Base-by-base conservation (phyloP, 75 land plant genomes). In the Pinus albicaulis region DNA sequence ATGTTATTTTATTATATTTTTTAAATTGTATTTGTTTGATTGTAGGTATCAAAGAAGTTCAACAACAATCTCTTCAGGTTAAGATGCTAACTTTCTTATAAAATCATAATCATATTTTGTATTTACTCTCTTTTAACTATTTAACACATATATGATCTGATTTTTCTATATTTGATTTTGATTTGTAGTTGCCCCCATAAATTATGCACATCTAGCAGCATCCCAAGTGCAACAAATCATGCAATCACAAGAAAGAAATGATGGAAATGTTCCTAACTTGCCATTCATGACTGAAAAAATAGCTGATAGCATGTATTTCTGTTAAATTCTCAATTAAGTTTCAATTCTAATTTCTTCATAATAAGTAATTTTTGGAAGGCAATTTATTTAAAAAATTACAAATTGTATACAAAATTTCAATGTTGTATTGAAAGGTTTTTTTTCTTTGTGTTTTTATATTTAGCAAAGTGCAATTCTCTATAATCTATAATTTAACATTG, bases 171-270 rank as follows among this genome's bases (percentile, higher is more conserved):
- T 26, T 74, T 34, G 72, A 76, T 72, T 34, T 2, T 34, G 17
- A 34, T 6, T 2, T 74, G 62, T 90, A 95, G 98, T 89, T 48
- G 92, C 98, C 24, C 98, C 98, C 2, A 76, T 93, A 11, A 82
- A 83, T 65, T 95, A 95, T 83, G 95, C 98, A 13, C 98, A 95
- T 55, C 74, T 95, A 72, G 95, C 95, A 10, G 98, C 98, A 0
- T 11, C 80, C 7, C 87, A 93, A 55, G 48, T 90, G 63, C 83
- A 80, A 0, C 81, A 80, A 31, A 87, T 87, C 20, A 71, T 19
- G 31, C 72, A 82, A 1, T 22, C 78, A 56, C 74, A 77, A 36
- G 86, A 85, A 5, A 19, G 82, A 38, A 34, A 3, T 2, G 36
- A 34, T 34, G 36, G 36, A 34, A 76, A 74, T 70, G 85, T 87